Evolutionary conservation across 768 basidiomycete genomes (phyloP), one percentile per base, ranked within the genome.

Genomic region (Postia placenta): DNA sequence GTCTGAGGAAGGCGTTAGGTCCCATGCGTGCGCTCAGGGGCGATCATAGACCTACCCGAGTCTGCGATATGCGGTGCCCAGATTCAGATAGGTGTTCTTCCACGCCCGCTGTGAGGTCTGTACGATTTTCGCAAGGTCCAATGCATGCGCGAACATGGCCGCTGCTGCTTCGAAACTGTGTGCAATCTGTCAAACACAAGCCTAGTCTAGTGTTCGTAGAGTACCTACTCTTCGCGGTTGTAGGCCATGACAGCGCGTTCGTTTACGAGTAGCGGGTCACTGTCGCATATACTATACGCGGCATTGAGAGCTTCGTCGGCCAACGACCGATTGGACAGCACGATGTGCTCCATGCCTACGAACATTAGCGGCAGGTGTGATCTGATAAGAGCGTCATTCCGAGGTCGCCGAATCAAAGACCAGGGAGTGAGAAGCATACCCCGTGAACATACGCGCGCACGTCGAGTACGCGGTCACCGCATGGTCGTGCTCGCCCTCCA

Each of bases 381-480:
- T n/a, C 94, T 95, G 59, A n/a, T 19, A 15, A 33, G 11, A 20
- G n/a, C 33, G 23, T 36, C 14, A 35, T 24, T 50, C 26, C 39
- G 19, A 26, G 36, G 28, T 4, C 17, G 42, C n/a, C n/a, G n/a
- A 42, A 4, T 23, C n/a, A 22, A 26, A 24, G 11, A n/a, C n/a
- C n/a, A n/a, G n/a, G n/a, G n/a, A n/a, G n/a, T n/a, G n/a, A n/a
- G n/a, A n/a, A n/a, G 58, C 78, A 45, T 62, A 93, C 90, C 95
- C 96, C 51, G 87, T 88, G 63, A 97, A 97, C 74, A 98, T 85
- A 28, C 95, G 74, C 4, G 92, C 90, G 50, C 92, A 93, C 0
- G 96, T 98, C 20, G 95, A 97, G 66, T 99, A 99, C 1, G 96
- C 95, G 0, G 92, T 97, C 39, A 98, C 91, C 2, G 96, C 95